Base-by-base conservation (phyloP, 176 grass and related monocot genomes). In the Carex littledalei region DNA sequence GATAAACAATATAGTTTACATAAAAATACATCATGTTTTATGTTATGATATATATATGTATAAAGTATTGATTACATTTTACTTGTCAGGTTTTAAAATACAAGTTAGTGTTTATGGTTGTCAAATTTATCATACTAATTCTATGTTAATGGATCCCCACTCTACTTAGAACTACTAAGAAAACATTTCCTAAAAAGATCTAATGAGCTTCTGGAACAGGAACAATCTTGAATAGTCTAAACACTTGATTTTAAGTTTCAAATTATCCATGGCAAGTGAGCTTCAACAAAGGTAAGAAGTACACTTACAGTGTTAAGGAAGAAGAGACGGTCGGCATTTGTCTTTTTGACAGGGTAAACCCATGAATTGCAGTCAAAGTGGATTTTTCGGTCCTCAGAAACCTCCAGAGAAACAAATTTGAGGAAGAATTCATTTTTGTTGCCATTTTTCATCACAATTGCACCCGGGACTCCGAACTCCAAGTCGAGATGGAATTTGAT, bases 331-430 rank as follows among this genome's bases (percentile, higher is more conserved):
- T 95, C 93, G 13, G 16, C 32, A 49, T 63, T 93, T 32, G 96
- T 94, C 64, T 94, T 99, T 87, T 21, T 86, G 62, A 84, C 62
- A 0, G 96, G 96, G 79, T 92, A 95, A 2, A 99, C 90, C 96
- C 96, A 99, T 3, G 96, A 99, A 88, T 94, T 92, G 90, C 96
- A 99, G 21, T 99, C 93, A 47, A 99, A 99, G 63, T 95, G 93
- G 81, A 99, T 66, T 21, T 53, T 84, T 7, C 86, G 80, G 85
- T 86, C 88, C 3, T 81, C 91, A 3, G 85, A 79, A 64, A 95
- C 31, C 9, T 75, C 14, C 9, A 99, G 75, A 7, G 65, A 86
- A 17, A 94, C 91, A 79, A 84, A 77, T 4, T 88, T 86, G 69
- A 99, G 93, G 84, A 95, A 92, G 85, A 99, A 99, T 45, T 84